phyloP scores from a whole-genome alignment of 1,139 yeast genomes.

The Diutina scorzettiae region DNA sequence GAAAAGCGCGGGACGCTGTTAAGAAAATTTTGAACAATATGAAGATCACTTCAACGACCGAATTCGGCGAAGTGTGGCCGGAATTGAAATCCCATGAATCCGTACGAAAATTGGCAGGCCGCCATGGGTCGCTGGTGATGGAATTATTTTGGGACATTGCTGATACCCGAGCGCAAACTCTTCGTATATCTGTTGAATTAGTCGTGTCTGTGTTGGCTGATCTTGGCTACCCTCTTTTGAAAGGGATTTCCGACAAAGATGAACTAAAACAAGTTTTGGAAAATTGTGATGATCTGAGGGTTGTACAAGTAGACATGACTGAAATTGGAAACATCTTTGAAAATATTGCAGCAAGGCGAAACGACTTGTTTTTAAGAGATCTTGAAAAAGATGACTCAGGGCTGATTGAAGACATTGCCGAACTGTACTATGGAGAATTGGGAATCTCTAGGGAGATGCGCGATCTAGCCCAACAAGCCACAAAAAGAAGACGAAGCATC shows the following conservation, averaged over 20 bases:
- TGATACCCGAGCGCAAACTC: constrained; percentile 29
- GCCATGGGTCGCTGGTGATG: constrained; percentile 69
- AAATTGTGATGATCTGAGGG: background rate
- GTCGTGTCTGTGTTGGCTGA: background rate
- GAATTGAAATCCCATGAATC: constrained; percentile 43
- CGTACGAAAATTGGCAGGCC: constrained; percentile 56
- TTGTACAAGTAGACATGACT: background rate
- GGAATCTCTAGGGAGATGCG: too few relatives aligned
- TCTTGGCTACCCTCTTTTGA: background rate
- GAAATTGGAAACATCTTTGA: background rate
- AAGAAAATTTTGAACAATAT: constrained; percentile 26
- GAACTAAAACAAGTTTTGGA: background rate
- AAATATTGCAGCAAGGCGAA: background rate
- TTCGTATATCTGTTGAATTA: background rate
- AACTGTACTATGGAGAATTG: too few relatives aligned
- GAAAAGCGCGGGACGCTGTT: constrained; percentile 55
- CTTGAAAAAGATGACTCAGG: too few relatives aligned
- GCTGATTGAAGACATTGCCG: too few relatives aligned
- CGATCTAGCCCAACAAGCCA: too few relatives aligned
- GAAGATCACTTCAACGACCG: constrained; percentile 39
- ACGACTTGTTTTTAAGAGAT: too few relatives aligned
- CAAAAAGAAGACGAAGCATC: too few relatives aligned
- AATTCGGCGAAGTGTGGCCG: constrained; percentile 47
- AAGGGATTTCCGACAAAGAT: background rate
- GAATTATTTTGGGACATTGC: constrained; percentile 71